Percentiles rank a stretch among this genome's conserved stretches.
These are phyloP conservation scores for Liquidambar formosana DNA, from an alignment of 164 flowering plant genomes.

Conservation along the genomic window DNA sequence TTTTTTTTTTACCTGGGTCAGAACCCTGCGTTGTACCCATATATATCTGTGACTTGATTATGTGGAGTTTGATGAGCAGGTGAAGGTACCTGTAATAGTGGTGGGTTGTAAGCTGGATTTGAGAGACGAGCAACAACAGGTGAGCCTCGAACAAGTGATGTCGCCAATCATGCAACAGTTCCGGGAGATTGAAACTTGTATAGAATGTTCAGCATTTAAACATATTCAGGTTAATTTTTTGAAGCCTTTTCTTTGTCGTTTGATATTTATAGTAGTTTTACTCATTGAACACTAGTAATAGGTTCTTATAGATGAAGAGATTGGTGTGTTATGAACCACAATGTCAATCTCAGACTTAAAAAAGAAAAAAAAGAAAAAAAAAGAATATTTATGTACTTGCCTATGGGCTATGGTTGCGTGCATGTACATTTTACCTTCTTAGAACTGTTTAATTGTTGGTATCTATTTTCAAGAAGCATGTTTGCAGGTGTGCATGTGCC, in stretches of 20 bases:
- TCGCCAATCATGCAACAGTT: constrained; percentile 96
- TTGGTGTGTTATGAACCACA: neutral
- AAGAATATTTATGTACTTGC: neutral
- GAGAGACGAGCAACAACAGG: constrained; percentile 69
- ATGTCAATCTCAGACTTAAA: neutral
- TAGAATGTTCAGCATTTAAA: constrained; percentile 82
- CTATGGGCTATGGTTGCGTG: neutral
- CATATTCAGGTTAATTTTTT: constrained; percentile 75
- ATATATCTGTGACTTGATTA: no score
- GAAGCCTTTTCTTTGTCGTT: neutral
- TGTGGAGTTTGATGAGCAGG: constrained; percentile 31
- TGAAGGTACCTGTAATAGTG: constrained; percentile 52
- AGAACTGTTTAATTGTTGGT: neutral
- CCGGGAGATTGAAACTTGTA: constrained; percentile 98
- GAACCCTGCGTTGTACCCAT: no score
- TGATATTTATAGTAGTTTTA: neutral
- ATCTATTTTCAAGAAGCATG: neutral
- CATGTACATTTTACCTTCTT: neutral
- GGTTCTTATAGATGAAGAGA: neutral
- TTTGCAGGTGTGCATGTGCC: neutral
- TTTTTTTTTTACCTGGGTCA: neutral
- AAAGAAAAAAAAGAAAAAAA: no score
- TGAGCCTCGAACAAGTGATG: constrained; percentile 83
- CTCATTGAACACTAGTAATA: neutral
- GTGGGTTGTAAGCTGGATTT: constrained; percentile 83